Base-by-base conservation (phyloP, 2,329 filamentous ascomycete species). In the Plectosphaerella sp. region DNA sequence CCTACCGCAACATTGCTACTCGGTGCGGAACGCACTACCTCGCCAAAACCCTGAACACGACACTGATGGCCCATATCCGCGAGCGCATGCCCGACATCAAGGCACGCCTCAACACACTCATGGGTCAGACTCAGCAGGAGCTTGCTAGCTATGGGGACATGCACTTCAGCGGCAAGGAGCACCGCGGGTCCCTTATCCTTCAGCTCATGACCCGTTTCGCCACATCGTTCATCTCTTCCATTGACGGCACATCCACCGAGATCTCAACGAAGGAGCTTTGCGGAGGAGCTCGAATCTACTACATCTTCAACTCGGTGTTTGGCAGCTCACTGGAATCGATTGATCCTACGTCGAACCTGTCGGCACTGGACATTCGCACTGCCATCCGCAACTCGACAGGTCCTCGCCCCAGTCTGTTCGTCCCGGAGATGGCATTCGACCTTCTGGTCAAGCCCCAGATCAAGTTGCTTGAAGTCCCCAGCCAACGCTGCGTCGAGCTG, bases 81-180 rank as follows among this genome's bases (percentile, higher is more conserved):
- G 94, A 99, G 67, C 85, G 94, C 46, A 76, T 99, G 62, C 94
- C 94, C 28, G 94, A 99, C 69, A 99, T 99, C 76, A 99, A 99
- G 73, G 94, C 94, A 48, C 87, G 94, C 51, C 79, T 99, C 56
- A 99, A 99, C 71, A 99, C 94, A 1, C 76, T 99, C 49, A 99
- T 99, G 94, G 94, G 94, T n/a, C 94, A 99, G 72, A 97, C 94
- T 47, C 94, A 99, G 67, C 94, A 99, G 74, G 94, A 99, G 70
- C 80, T 99, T 52, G 94, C 94, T 43, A 96, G 93, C 70, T 99
- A 99, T 66, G 94, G 94, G 37, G 95, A 97, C 67, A 96, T 94
- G 76, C 89, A 96, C 62, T 99, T 99, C 67, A 96, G 89, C 57
- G 94, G 94, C 62, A 96, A 96, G 69, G 94, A 97, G 69, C 94